Conservation (phyloP, 495 filamentous ascomycete species). For the Aspergillus sparsus region DNA sequence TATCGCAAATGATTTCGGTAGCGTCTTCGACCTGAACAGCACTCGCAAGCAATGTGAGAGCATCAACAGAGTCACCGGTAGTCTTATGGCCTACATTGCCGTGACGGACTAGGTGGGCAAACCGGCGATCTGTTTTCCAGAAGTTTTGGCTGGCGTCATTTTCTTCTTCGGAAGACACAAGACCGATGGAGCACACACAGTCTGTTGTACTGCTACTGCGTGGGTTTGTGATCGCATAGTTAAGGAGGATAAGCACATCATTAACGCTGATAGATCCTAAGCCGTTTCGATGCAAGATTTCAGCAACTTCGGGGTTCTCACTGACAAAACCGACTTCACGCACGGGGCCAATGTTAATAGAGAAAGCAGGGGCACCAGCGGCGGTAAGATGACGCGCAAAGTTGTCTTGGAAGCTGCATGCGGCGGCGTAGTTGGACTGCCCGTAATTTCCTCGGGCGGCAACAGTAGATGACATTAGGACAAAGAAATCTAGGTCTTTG, state of each 20-base stretch:
- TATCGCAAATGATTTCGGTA: slow-evolving; percentile 9
- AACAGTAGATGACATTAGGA: slow-evolving; percentile 42
- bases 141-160: background rate
- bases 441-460: slow-evolving; percentile 39
- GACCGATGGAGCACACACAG: slow-evolving; percentile 13
- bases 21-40: slow-evolving; percentile 16
- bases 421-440: slow-evolving; percentile 52
- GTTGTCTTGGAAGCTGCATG: slow-evolving; percentile 48
- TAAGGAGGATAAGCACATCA: slow-evolving; percentile 13
- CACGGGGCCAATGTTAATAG: slow-evolving; percentile 33
- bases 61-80: slow-evolving; percentile 10
- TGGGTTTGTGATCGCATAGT: slow-evolving; percentile 15
- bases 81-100: background rate
- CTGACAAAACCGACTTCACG: slow-evolving; percentile 15
- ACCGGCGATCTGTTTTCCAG: slow-evolving; percentile 10
- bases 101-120: slow-evolving; percentile 10
- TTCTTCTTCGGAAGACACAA: slow-evolving; percentile 9
- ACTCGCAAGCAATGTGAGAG: slow-evolving; percentile 8
- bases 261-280: slow-evolving; percentile 15
- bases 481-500: slow-evolving; percentile 43
- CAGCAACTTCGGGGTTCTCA: slow-evolving; percentile 15
- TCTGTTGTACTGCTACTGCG: background rate
- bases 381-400: slow-evolving; percentile 44
- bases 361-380: slow-evolving; percentile 19
- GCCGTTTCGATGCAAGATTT: slow-evolving; percentile 25